Evolutionary conservation across 2,329 filamentous ascomycete genomes (phyloP), one percentile per base, ranked within the genome.

Genomic region (Stagonosporopsis cucurbitacearum): DNA sequence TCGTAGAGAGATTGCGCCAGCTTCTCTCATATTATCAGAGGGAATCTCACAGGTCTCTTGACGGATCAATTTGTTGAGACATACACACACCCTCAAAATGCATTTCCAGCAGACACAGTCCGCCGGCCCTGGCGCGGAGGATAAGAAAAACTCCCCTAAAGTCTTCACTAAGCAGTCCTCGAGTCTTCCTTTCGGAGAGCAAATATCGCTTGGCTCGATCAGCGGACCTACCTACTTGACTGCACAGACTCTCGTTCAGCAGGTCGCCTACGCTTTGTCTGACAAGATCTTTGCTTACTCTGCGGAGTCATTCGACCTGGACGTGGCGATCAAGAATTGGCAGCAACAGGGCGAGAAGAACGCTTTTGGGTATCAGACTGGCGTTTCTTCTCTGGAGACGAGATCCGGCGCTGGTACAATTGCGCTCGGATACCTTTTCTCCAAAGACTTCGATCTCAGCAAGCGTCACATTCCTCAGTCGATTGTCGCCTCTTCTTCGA

Each of bases 231-330:
- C 91, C 52, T 99, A 99, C 78, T 85, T 94, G 59, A 98, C 94
- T 36, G 91, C 92, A 26, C 95, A 99, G 79, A 87, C 92, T 20
- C 86, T 99, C 52, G 89, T 98, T 63, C 95, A 99, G 81, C 95
- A 99, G 79, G 89, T 98, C 63, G 92, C 94, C 58, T 99, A 96
- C 80, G 86, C 91, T 62, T 84, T 99, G 59, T 98, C 94, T 53
- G 93, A 98, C 82, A 96, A 96, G 83, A 88, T 98, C 79, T 99
- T 96, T 81, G 90, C 93, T 53, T 98, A 96, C 82, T 98, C 94
- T 2, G 92, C 93, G 25, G 91, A 96, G 71, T 90, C 91, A 13
- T 98, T 97, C 71, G 91, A 96, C 73, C 84, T 99, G 62, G 94
- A 98, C 75, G 78, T 88, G 59, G 92, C 93, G 42, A 88, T 91